Evolutionary conservation across 225 moss, liverwort and hornwort species (phyloP).

Genomic region (Antitrichia curtipendula): DNA sequence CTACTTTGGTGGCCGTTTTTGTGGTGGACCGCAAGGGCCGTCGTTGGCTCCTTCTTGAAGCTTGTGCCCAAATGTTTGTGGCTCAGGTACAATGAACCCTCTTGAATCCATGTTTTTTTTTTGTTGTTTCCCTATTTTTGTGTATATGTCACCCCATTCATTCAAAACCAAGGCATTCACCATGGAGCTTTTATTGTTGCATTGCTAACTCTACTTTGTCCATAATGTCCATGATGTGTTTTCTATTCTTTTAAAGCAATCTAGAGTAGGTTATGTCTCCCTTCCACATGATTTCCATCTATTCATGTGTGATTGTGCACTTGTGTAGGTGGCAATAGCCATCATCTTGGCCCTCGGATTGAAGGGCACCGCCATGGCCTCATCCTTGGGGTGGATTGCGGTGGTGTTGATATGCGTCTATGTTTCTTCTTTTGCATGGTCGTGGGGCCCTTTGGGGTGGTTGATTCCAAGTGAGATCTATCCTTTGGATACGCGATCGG

Average conservation of each 20-base stretch:
- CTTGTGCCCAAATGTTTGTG: background rate
- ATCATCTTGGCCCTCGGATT: constrained; percentile 17
- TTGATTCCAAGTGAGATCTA: background rate
- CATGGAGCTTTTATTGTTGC: background rate
- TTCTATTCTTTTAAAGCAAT: background rate
- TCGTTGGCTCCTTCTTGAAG: background rate
- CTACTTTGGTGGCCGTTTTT: background rate
- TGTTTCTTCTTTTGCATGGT: background rate
- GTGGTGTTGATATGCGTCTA: constrained; percentile 4
- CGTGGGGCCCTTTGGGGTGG: constrained; percentile 1
- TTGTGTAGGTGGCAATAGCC: constrained; percentile 8
- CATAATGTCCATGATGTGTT: background rate
- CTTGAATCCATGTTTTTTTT: no score
- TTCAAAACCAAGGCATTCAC: background rate
- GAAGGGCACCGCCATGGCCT: background rate
- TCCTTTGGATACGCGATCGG: background rate
- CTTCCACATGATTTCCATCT: background rate
- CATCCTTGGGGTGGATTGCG: background rate
- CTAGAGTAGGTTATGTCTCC: background rate
- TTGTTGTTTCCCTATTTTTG: background rate
- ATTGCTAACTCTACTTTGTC: background rate
- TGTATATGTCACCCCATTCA: background rate
- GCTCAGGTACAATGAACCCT: background rate
- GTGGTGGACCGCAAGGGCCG: background rate
- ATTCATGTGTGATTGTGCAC: background rate